A percentile compares a stretch with the other conserved stretches of the same genome.
phyloP scores from a whole-genome alignment of 768 basidiomycete species.

The Termitomyces sp. region DNA sequence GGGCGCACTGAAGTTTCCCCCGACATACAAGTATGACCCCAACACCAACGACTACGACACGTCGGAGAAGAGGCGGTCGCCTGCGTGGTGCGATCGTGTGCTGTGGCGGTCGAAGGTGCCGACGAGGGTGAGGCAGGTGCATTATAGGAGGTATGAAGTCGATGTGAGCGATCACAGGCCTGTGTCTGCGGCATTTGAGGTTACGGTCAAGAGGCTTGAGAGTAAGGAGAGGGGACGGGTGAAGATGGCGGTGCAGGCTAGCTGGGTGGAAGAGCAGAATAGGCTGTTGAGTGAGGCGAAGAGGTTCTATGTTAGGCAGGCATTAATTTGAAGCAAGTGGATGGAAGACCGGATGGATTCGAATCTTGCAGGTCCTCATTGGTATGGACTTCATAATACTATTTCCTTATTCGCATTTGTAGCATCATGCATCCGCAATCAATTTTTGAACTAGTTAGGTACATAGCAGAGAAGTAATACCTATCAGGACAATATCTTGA shows the following conservation, averaged over 20 bases:
- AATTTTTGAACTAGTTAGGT: neutral
- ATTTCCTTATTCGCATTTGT: neutral
- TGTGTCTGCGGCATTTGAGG: slow-evolving; percentile 70
- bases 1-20: slow-evolving; percentile 74
- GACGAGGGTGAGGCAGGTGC: slow-evolving; percentile 55
- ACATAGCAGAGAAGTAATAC: neutral
- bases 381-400: neutral
- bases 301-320: slow-evolving; percentile 35
- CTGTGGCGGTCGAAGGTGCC: slow-evolving; percentile 64
- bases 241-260: slow-evolving; percentile 47
- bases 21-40: slow-evolving; percentile 95
- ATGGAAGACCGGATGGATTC: neutral
- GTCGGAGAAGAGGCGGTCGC: slow-evolving; percentile 82
- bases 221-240: slow-evolving; percentile 51
- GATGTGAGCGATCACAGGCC: slow-evolving; percentile 91
- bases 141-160: slow-evolving; percentile 79
- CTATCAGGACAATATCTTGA: neutral
- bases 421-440: neutral
- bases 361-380: neutral
- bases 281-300: slow-evolving; percentile 31
- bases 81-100: slow-evolving; percentile 97
- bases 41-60: slow-evolving; percentile 76
- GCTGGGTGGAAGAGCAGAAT: slow-evolving; percentile 48
- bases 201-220: slow-evolving; percentile 71
- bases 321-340: slow-evolving; percentile 15